Percentiles rank a stretch among this genome's conserved stretches.
Conservation (phyloP, 306 rosid genomes). For the Lathyrus oleraceus region DNA sequence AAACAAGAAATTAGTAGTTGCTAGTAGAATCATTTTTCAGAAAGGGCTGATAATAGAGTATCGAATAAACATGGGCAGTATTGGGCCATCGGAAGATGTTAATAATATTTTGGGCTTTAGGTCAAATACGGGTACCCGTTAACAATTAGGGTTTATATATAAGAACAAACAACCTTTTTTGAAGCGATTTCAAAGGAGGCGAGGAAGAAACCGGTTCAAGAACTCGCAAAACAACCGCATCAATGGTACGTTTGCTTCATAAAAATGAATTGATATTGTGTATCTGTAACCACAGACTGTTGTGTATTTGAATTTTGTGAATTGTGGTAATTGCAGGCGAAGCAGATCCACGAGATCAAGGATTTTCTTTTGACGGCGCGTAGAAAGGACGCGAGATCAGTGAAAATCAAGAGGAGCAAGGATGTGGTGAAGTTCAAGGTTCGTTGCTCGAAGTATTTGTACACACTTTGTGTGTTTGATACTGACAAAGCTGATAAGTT, state of each 20-base stretch:
- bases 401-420: constrained; percentile 74
- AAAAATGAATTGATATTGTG: neutral
- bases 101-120: neutral
- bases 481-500: constrained; percentile 76
- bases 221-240: neutral
- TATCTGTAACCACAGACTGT: neutral
- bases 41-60: neutral
- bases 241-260: constrained; percentile 1
- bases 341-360: constrained; percentile 89
- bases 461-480: constrained; percentile 81
- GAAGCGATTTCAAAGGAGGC: neutral
- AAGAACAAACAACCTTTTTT: neutral
- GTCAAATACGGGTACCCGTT: constrained; percentile 10
- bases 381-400: constrained; percentile 79
- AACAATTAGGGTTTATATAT: constrained; percentile 27
- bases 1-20: too few species aligned
- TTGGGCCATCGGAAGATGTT: neutral
- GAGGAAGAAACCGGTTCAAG: neutral
- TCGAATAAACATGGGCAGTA: neutral
- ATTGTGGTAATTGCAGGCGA: constrained; percentile 51
- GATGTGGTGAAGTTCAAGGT: constrained; percentile 88
- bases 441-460: constrained; percentile 80
- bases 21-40: too few species aligned
- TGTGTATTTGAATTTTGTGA: neutral
- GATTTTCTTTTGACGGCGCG: constrained; percentile 87